Evolutionary conservation across 345 rosid genomes (phyloP).

Genomic region (Cardiospermum halicacabum): DNA sequence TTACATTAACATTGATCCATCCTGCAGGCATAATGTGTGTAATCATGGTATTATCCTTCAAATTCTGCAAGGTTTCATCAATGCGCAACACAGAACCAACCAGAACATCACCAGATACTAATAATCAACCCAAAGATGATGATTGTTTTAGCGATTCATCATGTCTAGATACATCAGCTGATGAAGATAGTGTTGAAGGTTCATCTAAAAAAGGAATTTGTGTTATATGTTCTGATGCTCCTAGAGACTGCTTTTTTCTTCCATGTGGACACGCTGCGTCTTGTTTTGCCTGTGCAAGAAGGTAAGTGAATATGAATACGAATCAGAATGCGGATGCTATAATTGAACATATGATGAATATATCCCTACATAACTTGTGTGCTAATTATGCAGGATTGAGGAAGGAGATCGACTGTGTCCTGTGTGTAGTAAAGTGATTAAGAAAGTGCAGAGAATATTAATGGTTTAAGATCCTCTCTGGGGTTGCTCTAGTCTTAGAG

Average conservation of each 20-base stretch:
- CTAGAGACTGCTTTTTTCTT: slow-evolving; percentile 59
- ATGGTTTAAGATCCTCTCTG: slow-evolving; percentile 31
- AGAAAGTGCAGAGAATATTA: slow-evolving; percentile 59
- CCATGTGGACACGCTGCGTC: slow-evolving; percentile 68
- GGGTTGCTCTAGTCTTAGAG: no score
- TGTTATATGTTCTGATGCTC: slow-evolving; percentile 45
- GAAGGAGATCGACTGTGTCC: slow-evolving; percentile 58
- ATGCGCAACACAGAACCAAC: slow-evolving; percentile 5
- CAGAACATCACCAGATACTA: slow-evolving; percentile 12
- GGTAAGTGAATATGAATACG: slow-evolving; percentile 39
- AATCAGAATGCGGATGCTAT: neutral
- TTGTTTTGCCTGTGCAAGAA: slow-evolving; percentile 54
- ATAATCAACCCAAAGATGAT: slow-evolving; percentile 44
- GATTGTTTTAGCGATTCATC: slow-evolving; percentile 47
- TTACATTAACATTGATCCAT: neutral
- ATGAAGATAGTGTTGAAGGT: slow-evolving; percentile 39
- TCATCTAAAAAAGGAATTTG: slow-evolving; percentile 31
- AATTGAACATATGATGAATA: neutral
- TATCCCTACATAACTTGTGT: neutral
- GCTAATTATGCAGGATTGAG: slow-evolving; percentile 34
- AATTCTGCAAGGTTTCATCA: slow-evolving; percentile 22
- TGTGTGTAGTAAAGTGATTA: slow-evolving; percentile 42
- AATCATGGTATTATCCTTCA: slow-evolving; percentile 30
- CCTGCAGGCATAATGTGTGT: slow-evolving; percentile 40
- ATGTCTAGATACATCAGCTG: slow-evolving; percentile 42